A percentile compares a stretch with the other conserved stretches of the same genome.
Conservation (phyloP, 2,329 filamentous ascomycete genomes). For the Westerdykella sp. region DNA sequence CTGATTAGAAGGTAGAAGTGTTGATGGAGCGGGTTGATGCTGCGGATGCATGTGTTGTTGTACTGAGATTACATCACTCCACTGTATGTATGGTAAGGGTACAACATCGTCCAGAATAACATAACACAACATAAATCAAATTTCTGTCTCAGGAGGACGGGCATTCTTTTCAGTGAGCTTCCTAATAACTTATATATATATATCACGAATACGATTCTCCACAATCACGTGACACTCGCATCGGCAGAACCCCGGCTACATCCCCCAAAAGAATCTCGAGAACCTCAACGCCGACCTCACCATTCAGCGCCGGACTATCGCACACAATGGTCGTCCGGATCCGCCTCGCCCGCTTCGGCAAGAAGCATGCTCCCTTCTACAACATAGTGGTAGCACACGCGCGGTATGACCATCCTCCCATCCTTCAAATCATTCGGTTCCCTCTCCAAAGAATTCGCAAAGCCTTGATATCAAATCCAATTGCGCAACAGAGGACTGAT, state of each 20-base stretch:
- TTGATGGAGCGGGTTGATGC: background rate
- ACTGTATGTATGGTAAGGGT: too few relatives aligned
- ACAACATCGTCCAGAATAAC: too few relatives aligned
- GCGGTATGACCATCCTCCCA: constrained; percentile 51
- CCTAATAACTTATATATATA: too few relatives aligned
- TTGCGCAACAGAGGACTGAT: background rate
- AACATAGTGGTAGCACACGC: constrained; percentile 96
- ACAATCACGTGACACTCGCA: too few relatives aligned
- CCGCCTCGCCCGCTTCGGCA: constrained; percentile 88
- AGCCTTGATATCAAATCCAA: background rate
- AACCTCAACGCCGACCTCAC: constrained; percentile 2
- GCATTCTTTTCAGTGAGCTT: too few relatives aligned
- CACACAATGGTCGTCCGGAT: constrained; percentile 82
- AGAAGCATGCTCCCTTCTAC: constrained; percentile 83
- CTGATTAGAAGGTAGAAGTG: background rate
- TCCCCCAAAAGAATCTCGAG: constrained; percentile 9
- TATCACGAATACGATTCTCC: too few relatives aligned
- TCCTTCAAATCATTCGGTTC: background rate
- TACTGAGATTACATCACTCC: constrained; percentile 27
- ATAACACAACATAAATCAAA: too few relatives aligned
- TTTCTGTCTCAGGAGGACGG: too few relatives aligned
- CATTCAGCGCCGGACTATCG: constrained; percentile 1
- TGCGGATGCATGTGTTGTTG: too few relatives aligned
- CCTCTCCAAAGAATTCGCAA: background rate
- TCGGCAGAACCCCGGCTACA: constrained; percentile 11